phyloP scores from a whole-genome alignment of 305 asterid genomes.

The Caryopteris hybrid region DNA sequence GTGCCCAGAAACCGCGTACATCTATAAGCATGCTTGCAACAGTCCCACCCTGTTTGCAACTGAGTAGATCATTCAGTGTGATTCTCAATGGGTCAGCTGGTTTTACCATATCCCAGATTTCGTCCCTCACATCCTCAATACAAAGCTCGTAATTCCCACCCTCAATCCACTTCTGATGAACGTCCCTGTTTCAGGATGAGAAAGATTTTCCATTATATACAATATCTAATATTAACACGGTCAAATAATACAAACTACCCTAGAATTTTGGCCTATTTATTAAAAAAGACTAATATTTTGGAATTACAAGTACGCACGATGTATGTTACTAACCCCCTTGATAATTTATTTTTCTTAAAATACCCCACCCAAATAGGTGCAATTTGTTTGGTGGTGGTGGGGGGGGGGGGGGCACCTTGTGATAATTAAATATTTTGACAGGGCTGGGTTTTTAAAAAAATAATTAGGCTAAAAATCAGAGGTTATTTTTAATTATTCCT shows the following conservation, averaged over 20 bases:
- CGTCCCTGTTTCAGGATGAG: slow-evolving; percentile 67
- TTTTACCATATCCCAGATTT: slow-evolving; percentile 99
- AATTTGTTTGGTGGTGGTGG: background rate
- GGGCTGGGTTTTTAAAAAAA: background rate
- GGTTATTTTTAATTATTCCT: background rate
- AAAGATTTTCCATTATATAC: background rate
- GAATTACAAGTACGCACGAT: background rate
- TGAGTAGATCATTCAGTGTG: slow-evolving; percentile 72
- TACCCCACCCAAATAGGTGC: background rate
- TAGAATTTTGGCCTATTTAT: background rate
- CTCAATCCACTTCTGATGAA: slow-evolving; percentile 98
- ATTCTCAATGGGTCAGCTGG: slow-evolving; percentile 81
- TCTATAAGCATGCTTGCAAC: slow-evolving; percentile 99
- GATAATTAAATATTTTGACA: background rate
- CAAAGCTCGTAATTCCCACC: slow-evolving; percentile 98
- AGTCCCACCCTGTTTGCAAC: slow-evolving; percentile 95
- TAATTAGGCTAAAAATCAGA: background rate
- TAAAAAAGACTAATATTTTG: background rate
- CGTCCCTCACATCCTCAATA: slow-evolving; percentile 96
- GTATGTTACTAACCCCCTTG: background rate
- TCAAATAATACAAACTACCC: background rate
- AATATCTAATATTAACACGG: background rate
- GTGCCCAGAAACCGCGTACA: slow-evolving; percentile 99
- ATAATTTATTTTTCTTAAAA: background rate
- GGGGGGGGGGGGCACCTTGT: too few species aligned